These are phyloP conservation scores for Diplodia corticola DNA, from an alignment of 2,329 filamentous ascomycete genomes.

Conservation along the genomic window DNA sequence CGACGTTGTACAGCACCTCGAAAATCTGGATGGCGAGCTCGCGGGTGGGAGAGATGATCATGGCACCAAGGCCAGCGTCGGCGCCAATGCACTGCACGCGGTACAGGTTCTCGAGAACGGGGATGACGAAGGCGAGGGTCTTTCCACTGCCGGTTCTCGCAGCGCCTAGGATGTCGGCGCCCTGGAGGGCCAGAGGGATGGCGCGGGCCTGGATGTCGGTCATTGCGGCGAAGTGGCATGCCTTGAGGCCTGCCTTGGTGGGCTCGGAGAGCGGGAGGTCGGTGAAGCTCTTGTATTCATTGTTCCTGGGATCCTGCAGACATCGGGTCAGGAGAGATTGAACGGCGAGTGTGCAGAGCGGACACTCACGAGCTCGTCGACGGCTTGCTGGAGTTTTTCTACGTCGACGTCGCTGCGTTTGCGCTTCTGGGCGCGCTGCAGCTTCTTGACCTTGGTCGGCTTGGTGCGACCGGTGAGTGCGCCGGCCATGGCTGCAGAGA, in stretches of 20 bases:
- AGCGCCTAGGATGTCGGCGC: slow-evolving; percentile 84
- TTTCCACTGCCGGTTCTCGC: slow-evolving; percentile 96
- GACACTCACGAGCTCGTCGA: slow-evolving; percentile 43
- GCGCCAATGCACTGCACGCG: slow-evolving; percentile 84
- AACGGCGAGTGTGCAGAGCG: neutral
- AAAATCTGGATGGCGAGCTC: slow-evolving; percentile 97
- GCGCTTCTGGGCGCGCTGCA: slow-evolving; percentile 52
- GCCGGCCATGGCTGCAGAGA: slow-evolving; percentile 26
- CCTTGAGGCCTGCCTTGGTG: slow-evolving; percentile 75
- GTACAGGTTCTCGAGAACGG: slow-evolving; percentile 90
- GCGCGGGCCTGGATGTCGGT: slow-evolving; percentile 91
- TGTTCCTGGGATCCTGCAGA: slow-evolving; percentile 59
- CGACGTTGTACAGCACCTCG: slow-evolving; percentile 86
- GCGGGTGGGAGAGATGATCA: slow-evolving; percentile 91
- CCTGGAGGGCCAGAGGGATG: slow-evolving; percentile 84
- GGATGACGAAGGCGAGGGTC: slow-evolving; percentile 88
- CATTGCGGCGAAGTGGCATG: slow-evolving; percentile 83
- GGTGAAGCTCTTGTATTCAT: slow-evolving; percentile 67
- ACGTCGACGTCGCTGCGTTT: slow-evolving; percentile 55
- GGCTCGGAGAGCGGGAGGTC: slow-evolving; percentile 83
- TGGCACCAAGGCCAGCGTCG: slow-evolving; percentile 81
- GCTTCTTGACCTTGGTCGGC: slow-evolving; percentile 59
- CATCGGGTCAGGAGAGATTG: slow-evolving; percentile 25
- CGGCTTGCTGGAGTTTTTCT: slow-evolving; percentile 48
- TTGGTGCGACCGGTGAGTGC: slow-evolving; percentile 45